Evolutionary conservation across 2,329 filamentous ascomycete genomes (phyloP).

Genomic region (Aureobasidium lini): DNA sequence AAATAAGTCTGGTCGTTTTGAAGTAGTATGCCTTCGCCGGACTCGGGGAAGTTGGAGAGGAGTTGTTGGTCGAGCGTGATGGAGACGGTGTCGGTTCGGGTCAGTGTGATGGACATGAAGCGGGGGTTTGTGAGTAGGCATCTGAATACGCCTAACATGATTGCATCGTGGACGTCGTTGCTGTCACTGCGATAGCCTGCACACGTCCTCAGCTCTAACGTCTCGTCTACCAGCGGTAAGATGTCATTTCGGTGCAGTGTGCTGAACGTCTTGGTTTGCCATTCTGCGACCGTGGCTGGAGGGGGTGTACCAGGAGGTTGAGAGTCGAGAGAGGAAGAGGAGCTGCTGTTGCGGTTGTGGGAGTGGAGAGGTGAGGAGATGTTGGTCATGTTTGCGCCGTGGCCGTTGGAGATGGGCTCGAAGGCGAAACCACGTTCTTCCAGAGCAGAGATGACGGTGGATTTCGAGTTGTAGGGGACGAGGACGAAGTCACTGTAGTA

Average conservation of each 20-base stretch:
- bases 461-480: conserved; percentile 67
- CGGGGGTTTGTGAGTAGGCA: conserved; percentile 43
- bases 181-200: conserved; percentile 50
- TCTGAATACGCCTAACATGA: conserved; percentile 41
- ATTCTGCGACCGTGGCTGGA: conserved; percentile 67
- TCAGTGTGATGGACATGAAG: conserved; percentile 68
- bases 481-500: conserved; percentile 98
- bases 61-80: conserved; percentile 64
- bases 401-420: conserved; percentile 50
- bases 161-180: conserved; percentile 34
- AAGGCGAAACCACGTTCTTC: conserved; percentile 78
- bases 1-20: conserved; percentile 64
- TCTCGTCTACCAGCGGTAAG: conserved; percentile 60
- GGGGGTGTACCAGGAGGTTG: conserved; percentile 61
- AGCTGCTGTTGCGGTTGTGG: conserved; percentile 43
- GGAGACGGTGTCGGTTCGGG: conserved; percentile 65
- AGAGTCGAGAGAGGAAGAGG: conserved; percentile 39
- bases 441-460: conserved; percentile 68
- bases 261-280: conserved; percentile 75
- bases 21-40: conserved; percentile 57
- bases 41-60: conserved; percentile 45
- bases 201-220: conserved; percentile 71
- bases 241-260: conserved; percentile 74
- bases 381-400: conserved; percentile 40
- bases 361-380: conserved; percentile 48